Evolutionary conservation across 2,329 filamentous ascomycete genomes (phyloP), one percentile per base, ranked within the genome.

Genomic region (Tetracladium maxilliforme): DNA sequence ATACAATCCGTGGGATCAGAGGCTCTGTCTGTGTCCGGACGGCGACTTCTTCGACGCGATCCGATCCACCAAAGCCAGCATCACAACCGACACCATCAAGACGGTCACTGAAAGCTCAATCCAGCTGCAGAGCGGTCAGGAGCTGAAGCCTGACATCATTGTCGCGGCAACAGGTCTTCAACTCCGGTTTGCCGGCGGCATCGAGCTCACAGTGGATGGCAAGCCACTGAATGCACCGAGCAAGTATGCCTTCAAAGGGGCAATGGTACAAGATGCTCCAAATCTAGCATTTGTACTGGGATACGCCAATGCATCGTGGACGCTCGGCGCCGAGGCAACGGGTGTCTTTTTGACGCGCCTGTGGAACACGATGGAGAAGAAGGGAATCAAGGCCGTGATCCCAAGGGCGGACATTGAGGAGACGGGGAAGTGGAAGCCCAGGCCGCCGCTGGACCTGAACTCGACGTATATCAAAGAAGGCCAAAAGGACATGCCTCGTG

Each of bases 1-100:
- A 3, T 79, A 81, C 37, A 59, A 65, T 19, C 73, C 73, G 1
- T 75, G 79, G 60, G 64, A 83, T 27, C 81, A 92, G 45, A 68
- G 83, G 1, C 52, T 90, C 6, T 90, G 82, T 39, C 54, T 82
- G 31, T 73, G 49, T 11, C 62, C 61, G 0, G 55, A 64, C 24
- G 63, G 57, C 7, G 66, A 72, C 37, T 72, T 71, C 38, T 70
- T 60, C 46, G 42, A 56, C 22, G 52, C 59, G 1, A 35, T 70
- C 3, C 51, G 52, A 24, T 43, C 40, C 2, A 47, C 51, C 3
- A 63, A 63, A 28, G 47, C 51, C 3, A 44, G 55, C 16, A 41
- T 70, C 3, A 54, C 62, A 2, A 70, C 66, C 0, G 64, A 60
- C 27, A 50, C 43, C 1, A 67, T 75, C 35, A 49, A 60, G 12